phyloP scores from a whole-genome alignment of 2,329 filamentous ascomycete genomes.

The Hirsutella thompsonii region DNA sequence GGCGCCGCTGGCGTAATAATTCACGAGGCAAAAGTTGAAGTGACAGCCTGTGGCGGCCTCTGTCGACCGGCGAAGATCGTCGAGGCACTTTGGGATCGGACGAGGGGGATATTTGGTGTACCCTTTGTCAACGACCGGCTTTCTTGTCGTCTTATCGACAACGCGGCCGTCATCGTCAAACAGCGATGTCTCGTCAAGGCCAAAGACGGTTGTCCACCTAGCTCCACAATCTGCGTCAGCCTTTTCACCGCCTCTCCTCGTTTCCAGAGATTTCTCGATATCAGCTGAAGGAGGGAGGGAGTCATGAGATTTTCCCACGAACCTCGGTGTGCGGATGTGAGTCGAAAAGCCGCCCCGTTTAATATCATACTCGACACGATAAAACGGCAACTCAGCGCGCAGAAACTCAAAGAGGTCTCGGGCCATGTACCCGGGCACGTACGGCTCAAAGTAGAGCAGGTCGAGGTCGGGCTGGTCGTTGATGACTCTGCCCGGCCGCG shows the following conservation, averaged over 20 bases:
- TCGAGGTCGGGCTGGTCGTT: conserved; percentile 59
- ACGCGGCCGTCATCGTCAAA: conserved; percentile 36
- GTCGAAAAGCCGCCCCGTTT: conserved; percentile 51
- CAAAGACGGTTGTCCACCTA: conserved; percentile 42
- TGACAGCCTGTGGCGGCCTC: conserved; percentile 52
- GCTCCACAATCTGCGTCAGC: no score
- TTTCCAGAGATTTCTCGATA: not conserved
- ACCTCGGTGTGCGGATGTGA: conserved; percentile 42
- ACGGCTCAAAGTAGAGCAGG: conserved; percentile 64
- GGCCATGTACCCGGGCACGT: conserved; percentile 44
- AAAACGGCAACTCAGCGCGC: conserved; percentile 59
- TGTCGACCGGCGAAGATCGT: conserved; percentile 46
- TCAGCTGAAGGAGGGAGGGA: not conserved
- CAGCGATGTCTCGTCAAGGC: conserved; percentile 46
- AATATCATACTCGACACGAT: conserved; percentile 62
- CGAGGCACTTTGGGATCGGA: conserved; percentile 58
- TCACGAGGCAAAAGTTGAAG: conserved; percentile 72
- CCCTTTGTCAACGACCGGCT: conserved; percentile 35
- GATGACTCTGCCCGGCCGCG: conserved; percentile 39
- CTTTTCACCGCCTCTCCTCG: no score
- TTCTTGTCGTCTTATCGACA: conserved; percentile 28
- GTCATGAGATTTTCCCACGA: conserved; percentile 1
- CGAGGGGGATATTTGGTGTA: conserved; percentile 46
- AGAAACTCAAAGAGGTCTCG: conserved; percentile 57
- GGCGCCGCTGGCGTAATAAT: conserved; percentile 67